Percentiles rank a stretch among this genome's conserved stretches.
phyloP scores from a whole-genome alignment of 371 early-diverging fungal species.

The Syncephalis plumigaleata region DNA sequence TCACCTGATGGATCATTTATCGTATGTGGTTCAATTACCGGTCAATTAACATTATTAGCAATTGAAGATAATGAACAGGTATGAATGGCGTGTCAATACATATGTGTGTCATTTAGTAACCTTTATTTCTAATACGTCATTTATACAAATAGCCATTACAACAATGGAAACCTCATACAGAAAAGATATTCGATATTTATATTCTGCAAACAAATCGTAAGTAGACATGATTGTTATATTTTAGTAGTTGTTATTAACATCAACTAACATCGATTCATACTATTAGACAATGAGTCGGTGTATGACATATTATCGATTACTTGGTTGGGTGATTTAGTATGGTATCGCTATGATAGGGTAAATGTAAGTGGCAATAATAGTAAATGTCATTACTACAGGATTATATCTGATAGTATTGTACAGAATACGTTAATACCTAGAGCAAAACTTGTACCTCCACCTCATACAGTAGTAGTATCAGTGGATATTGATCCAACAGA shows the following conservation, averaged over 20 bases:
- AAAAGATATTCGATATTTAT: conserved; percentile 29
- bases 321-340: no score
- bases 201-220: conserved; percentile 17
- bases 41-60: conserved; percentile 31
- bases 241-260: no score
- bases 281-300: no score
- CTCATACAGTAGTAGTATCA: conserved; percentile 25
- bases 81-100: no score
- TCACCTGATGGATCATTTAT: conserved; percentile 35
- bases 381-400: no score
- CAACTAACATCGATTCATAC: no score
- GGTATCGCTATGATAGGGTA: no score
- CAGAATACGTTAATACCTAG: conserved; percentile 19
- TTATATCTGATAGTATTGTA: neutral
- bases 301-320: no score
- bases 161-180: conserved; percentile 18
- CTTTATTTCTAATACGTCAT: no score
- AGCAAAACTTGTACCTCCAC: conserved; percentile 23
- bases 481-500: conserved; percentile 19
- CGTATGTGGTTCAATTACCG: conserved; percentile 32
- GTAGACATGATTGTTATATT: neutral
- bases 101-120: no score
- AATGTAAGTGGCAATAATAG: no score
- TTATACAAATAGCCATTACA: no score
- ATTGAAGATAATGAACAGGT: conserved; percentile 22